phyloP scores from a whole-genome alignment of 116 monocot genomes.

The Thalassia testudinum region DNA sequence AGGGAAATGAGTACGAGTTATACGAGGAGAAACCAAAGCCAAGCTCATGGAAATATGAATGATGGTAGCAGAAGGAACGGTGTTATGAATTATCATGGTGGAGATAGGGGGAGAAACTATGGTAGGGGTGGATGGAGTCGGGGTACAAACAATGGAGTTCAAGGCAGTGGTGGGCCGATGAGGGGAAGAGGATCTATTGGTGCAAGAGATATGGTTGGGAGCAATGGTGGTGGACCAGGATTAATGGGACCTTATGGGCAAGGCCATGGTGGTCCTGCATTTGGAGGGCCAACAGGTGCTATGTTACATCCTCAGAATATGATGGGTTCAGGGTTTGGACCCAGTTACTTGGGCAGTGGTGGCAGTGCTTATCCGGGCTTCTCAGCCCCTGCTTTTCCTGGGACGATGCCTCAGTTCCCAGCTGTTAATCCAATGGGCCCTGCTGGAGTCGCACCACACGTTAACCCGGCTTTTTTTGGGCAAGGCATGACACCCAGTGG shows the following conservation, averaged over 20 bases:
- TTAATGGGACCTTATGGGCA: conserved; percentile 17
- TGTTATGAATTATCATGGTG: not conserved
- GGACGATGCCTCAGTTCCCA: conserved; percentile 38
- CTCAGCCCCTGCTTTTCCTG: conserved; percentile 24
- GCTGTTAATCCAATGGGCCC: conserved; percentile 18
- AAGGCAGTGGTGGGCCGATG: conserved; percentile 14
- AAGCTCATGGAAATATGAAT: conserved; percentile 21
- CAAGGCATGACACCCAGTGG: conserved; percentile 35
- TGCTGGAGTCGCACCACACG: conserved; percentile 58
- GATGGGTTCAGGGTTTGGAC: conserved; percentile 41
- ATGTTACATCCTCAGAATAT: conserved; percentile 35
- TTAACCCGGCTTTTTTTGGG: conserved; percentile 58
- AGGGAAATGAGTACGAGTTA: conserved; percentile 31
- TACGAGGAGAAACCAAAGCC: conserved; percentile 27
- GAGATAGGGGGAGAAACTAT: not conserved
- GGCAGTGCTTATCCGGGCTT: conserved; percentile 42
- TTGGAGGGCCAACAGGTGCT: conserved; percentile 22
- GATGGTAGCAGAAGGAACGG: conserved; percentile 13
- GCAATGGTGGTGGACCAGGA: too few species aligned
- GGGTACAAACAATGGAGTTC: conserved; percentile 6
- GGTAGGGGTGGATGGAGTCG: conserved; percentile 17
- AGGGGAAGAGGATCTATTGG: conserved; percentile 26
- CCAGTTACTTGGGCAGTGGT: conserved; percentile 31
- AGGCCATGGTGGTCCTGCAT: conserved; percentile 19
- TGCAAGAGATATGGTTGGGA: conserved; percentile 41